Conservation (phyloP, 306 rosid genomes). For the Quercus variabilis region DNA sequence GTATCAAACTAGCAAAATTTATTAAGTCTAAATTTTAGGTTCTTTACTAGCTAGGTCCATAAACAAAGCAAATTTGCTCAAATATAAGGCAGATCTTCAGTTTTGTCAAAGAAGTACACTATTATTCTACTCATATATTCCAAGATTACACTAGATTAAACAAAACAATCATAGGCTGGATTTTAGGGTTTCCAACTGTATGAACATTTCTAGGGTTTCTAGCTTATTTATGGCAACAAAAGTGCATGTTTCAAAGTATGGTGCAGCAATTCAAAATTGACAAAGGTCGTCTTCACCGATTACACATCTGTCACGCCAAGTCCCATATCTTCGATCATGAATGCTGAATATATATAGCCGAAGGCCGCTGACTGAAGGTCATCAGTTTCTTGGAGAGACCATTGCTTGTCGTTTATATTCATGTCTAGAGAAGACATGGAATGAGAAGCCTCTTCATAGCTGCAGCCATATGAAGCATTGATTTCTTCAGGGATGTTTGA, state of each 20-base stretch:
- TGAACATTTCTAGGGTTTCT: slow-evolving; percentile 56
- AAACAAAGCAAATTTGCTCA: slow-evolving; percentile 20
- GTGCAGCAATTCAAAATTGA: slow-evolving; percentile 37
- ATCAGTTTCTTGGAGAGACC: slow-evolving; percentile 52
- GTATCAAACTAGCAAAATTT: not conserved
- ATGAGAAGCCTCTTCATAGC: slow-evolving; percentile 62
- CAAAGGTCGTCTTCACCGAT: slow-evolving; percentile 30
- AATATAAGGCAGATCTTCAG: slow-evolving; percentile 23
- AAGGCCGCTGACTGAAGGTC: slow-evolving; percentile 74
- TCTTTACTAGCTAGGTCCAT: slow-evolving; percentile 18
- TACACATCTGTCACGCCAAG: slow-evolving; percentile 3
- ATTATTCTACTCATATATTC: slow-evolving; percentile 25
- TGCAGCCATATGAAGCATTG: slow-evolving; percentile 47
- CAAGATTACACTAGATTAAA: slow-evolving; percentile 32
- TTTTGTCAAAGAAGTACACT: slow-evolving; percentile 28
- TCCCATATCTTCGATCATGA: slow-evolving; percentile 14
- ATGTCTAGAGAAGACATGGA: slow-evolving; percentile 55
- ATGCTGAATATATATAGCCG: slow-evolving; percentile 40
- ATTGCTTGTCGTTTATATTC: slow-evolving; percentile 43
- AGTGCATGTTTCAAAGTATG: slow-evolving; percentile 38
- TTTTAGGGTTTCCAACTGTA: slow-evolving; percentile 32
- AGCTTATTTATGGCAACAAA: slow-evolving; percentile 40
- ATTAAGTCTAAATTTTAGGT: slow-evolving; percentile 37
- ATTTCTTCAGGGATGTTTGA: slow-evolving; percentile 45
- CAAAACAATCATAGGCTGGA: slow-evolving; percentile 30